Evolutionary conservation across 331 rosid genomes (phyloP).

Genomic region (Cydonia oblonga): DNA sequence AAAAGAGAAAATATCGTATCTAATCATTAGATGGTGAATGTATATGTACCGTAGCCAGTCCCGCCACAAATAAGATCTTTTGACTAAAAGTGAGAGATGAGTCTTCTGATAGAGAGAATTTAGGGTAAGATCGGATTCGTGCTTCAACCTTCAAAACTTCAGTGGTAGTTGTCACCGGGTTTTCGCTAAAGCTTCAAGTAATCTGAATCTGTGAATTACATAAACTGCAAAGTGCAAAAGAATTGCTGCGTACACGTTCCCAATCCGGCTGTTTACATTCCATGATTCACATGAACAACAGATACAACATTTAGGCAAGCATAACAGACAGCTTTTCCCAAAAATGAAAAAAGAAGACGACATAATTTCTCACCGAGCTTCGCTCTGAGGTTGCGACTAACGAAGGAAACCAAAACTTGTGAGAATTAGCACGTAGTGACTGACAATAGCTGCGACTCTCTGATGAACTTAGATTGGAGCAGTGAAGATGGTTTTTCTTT

Average conservation of each 20-base stretch:
- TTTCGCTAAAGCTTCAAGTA: too few species aligned
- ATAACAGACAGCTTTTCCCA: constrained; percentile 15
- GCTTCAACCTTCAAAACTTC: too few species aligned
- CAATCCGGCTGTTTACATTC: constrained; percentile 24
- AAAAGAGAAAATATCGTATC: too few species aligned
- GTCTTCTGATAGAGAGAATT: background rate
- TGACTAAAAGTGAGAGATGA: background rate
- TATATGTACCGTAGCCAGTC: too few species aligned
- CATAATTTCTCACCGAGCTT: constrained; percentile 36
- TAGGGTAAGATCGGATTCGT: background rate
- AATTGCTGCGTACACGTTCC: constrained; percentile 35
- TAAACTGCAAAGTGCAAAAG: constrained; percentile 13
- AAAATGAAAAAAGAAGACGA: background rate
- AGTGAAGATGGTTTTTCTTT: constrained; percentile 8
- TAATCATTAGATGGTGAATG: too few species aligned
- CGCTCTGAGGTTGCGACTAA: constrained; percentile 34
- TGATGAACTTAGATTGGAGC: constrained; percentile 13
- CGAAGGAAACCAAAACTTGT: constrained; percentile 25
- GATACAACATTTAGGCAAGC: constrained; percentile 23
- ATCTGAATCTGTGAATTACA: constrained; percentile 6
- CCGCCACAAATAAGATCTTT: too few species aligned
- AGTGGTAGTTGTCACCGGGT: too few species aligned
- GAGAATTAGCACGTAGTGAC: constrained; percentile 20
- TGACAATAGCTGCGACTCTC: constrained; percentile 20
- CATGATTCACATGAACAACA: constrained; percentile 17